Base-by-base conservation (phyloP, 2,329 filamentous ascomycete species). In the Botrytis cinerea region DNA sequence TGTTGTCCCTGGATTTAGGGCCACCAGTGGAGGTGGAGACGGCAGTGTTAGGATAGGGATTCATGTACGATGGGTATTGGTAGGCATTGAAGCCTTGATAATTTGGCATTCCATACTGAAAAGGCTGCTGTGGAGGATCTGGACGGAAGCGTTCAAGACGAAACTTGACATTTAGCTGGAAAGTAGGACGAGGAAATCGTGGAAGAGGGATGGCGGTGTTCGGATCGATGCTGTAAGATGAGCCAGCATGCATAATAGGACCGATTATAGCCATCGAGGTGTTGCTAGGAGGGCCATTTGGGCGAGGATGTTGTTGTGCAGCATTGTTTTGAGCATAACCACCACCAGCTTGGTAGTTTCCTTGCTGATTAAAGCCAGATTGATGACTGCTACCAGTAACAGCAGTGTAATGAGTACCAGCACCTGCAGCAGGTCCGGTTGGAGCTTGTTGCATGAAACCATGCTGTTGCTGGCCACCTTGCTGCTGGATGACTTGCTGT, bases 71-170 rank as follows among this genome's bases (percentile, higher is more conserved):
- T 7, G 9, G 12, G 14, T 28, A 2, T 8, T 61, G 54, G 8
- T 61, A n/a, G 12, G 51, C 20, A n/a, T n/a, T 28, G 2, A 35
- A 14, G 1, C n/a, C 20, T 28, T 54, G 46, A 32, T 28, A 2
- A 20, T 28, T 9, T 14, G 67, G 20, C 12, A n/a, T 43, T 54
- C 64, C 64, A 43, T 57, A 57, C 14, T 28, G 32, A 12, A 51
- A n/a, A 22, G 20, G 2, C 20, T 43, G 35, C 12, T 38, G 18
- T 16, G 60, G 70, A 22, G 38, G 54, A 10, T 63, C 46, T 16
- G 51, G 2, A 43, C 70, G 60, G 18, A 57, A 66, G 20, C 70
- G 70, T 43, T 71, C 70, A 12, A 71, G 60, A 14, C 70, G 70
- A 14, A 71, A 57, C 22, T 71, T 71, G 20, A 71, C 46, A 25